Percentiles rank a stretch among this genome's conserved stretches.
Conservation (phyloP, 169 alveolate species). For the Plasmodium sp. region DNA sequence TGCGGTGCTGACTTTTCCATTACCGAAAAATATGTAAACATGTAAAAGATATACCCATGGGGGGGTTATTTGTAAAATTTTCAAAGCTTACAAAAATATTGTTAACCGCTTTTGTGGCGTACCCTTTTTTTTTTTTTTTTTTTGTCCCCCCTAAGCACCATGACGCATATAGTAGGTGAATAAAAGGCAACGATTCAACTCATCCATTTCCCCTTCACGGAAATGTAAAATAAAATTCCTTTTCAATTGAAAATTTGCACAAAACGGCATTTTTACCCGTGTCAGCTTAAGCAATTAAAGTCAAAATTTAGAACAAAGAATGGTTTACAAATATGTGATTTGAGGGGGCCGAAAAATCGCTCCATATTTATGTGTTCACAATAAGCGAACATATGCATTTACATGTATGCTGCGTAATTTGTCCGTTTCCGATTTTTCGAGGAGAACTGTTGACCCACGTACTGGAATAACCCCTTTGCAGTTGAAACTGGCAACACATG, state of each 20-base stretch:
- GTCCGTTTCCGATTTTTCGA: background rate
- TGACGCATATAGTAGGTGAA: background rate
- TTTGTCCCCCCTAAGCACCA: background rate
- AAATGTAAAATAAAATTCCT: background rate
- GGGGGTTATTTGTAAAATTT: background rate
- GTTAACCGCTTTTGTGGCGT: background rate
- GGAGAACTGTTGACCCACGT: background rate
- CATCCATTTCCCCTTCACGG: background rate
- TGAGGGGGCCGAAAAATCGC: background rate
- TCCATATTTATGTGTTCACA: background rate
- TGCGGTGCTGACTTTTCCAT: background rate
- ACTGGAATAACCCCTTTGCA: background rate
- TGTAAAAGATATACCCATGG: background rate
- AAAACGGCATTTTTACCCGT: background rate
- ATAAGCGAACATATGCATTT: background rate
- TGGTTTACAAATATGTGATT: background rate
- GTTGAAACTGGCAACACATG: background rate
- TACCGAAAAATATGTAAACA: background rate
- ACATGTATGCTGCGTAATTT: background rate
- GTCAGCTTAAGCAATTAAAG: background rate
- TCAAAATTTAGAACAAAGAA: background rate
- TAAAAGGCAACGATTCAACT: background rate
- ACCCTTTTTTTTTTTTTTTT: background rate
- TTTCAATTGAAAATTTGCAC: background rate
- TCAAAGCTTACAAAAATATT: background rate